phyloP scores from a whole-genome alignment of 768 basidiomycete genomes.

The Cubamyces sp. region DNA sequence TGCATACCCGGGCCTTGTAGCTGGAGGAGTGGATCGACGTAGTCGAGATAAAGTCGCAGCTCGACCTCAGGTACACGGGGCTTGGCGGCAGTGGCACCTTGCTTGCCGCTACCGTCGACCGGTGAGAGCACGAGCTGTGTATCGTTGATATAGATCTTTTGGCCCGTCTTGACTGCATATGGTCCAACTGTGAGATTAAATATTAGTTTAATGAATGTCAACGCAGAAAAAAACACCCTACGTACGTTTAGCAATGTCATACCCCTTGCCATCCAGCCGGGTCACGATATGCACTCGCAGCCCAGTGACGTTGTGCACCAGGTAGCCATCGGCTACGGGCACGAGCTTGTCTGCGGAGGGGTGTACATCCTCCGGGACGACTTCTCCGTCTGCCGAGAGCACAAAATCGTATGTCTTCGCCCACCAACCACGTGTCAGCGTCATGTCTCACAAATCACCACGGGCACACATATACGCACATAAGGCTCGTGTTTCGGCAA shows the following conservation, averaged over 20 bases:
- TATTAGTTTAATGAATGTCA: not conserved
- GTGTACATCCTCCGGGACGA: slow-evolving; percentile 66
- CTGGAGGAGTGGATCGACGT: slow-evolving; percentile 50
- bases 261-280: slow-evolving; percentile 82
- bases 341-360: slow-evolving; percentile 70
- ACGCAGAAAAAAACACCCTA: not conserved
- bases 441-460: not conserved
- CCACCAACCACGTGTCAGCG: not conserved
- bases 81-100: slow-evolving; percentile 18
- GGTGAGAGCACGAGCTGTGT: slow-evolving; percentile 45
- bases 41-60: slow-evolving; percentile 61
- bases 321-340: slow-evolving; percentile 66
- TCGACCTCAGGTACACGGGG: slow-evolving; percentile 50
- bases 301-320: slow-evolving; percentile 78
- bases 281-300: slow-evolving; percentile 78
- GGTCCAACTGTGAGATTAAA: slow-evolving; percentile 65
- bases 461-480: slow-evolving; percentile 47
- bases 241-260: slow-evolving; percentile 84
- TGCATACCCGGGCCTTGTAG: slow-evolving; percentile 42
- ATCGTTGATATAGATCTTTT: slow-evolving; percentile 83
- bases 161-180: slow-evolving; percentile 77
- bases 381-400: slow-evolving; percentile 61
- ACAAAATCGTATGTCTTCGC: slow-evolving; percentile 81
- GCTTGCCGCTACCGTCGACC: slow-evolving; percentile 34
- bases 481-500: slow-evolving; percentile 67